Evolutionary conservation across 2,329 filamentous ascomycete genomes (phyloP).

Genomic region (Mariannaea elegans): DNA sequence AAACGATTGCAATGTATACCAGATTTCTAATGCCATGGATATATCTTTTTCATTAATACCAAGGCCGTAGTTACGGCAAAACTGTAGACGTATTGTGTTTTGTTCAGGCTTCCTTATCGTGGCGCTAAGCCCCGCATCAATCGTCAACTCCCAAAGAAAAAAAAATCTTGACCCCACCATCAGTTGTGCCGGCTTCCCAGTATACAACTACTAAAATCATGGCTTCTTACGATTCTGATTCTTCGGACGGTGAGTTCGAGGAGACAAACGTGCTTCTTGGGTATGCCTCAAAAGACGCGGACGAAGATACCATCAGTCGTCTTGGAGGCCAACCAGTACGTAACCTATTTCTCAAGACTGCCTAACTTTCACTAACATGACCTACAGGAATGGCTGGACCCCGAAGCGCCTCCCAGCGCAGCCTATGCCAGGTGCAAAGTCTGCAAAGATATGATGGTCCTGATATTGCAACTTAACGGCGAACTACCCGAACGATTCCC

Average conservation of each 20-base stretch:
- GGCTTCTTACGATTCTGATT: conserved; percentile 88
- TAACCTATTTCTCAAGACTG: not conserved
- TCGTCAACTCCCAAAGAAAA: conserved; percentile 38
- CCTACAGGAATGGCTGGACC: conserved; percentile 81
- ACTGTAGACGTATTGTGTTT: no score
- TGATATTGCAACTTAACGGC: conserved; percentile 90
- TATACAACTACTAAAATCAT: conserved; percentile 53
- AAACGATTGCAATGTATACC: conserved; percentile 33
- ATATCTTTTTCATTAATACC: no score
- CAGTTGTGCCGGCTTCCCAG: conserved; percentile 24
- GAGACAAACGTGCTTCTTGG: conserved; percentile 91
- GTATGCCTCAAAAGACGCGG: conserved; percentile 82
- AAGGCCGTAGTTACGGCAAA: no score
- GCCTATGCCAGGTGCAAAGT: conserved; percentile 84
- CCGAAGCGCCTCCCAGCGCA: conserved; percentile 75
- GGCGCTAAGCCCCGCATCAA: conserved; percentile 45
- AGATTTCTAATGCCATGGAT: not conserved
- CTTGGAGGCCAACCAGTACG: conserved; percentile 87
- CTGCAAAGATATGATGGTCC: conserved; percentile 83
- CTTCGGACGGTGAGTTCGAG: conserved; percentile 74
- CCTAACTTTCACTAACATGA: conserved; percentile 28
- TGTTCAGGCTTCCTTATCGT: conserved; percentile 16
- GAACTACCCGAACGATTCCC: conserved; percentile 89
- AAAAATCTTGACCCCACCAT: conserved; percentile 55
- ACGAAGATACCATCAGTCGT: conserved; percentile 85